Evolutionary conservation across 73 alveolate genomes (phyloP).

Genomic region (Paramecium sexaurelia): DNA sequence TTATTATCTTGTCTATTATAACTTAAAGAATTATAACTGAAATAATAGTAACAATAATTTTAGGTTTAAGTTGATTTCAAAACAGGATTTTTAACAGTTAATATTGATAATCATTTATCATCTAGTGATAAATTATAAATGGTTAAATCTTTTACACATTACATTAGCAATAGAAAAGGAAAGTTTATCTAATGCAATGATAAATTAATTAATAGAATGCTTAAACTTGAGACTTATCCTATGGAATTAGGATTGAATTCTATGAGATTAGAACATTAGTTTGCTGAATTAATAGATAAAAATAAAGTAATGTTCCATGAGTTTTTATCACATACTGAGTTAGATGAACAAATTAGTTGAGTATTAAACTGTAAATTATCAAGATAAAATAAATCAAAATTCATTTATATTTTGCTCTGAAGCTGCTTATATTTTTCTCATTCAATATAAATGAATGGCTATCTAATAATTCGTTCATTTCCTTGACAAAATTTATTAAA

Average conservation of each 20-base stretch:
- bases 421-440: constrained; percentile 44
- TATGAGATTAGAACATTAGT: constrained; percentile 2
- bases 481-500: constrained; percentile 38
- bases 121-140: background rate
- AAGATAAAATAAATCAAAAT: background rate
- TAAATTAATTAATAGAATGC: constrained; percentile 27
- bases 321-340: background rate
- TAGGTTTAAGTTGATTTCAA: background rate
- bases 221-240: constrained; percentile 1
- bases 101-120: background rate
- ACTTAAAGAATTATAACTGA: background rate
- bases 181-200: constrained; percentile 9
- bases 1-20: background rate
- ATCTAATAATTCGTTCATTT: constrained; percentile 46
- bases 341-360: constrained; percentile 9
- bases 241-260: constrained; percentile 5
- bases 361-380: background rate
- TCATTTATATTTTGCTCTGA: constrained; percentile 47
- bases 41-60: background rate
- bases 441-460: constrained; percentile 46
- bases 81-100: background rate
- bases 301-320: constrained; percentile 41
- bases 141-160: constrained; percentile 17
- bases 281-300: background rate
- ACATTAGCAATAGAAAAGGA: constrained; percentile 23